Conservation (phyloP, 192 early-diverging fungal genomes). For the Coemansia sp. region DNA sequence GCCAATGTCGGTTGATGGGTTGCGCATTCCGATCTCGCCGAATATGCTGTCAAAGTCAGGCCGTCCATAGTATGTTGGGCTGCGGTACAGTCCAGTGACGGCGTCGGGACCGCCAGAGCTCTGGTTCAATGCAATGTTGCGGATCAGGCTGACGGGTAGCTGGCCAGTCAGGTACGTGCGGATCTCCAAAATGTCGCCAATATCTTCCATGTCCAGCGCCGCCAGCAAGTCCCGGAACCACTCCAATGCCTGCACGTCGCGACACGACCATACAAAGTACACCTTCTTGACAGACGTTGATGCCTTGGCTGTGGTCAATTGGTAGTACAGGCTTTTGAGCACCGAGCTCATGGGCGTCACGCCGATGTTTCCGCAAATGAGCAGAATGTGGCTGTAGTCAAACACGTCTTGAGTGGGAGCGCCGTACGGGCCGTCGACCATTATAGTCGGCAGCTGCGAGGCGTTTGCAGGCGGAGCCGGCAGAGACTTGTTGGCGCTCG, state of each 20-base stretch:
- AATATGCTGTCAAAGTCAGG: constrained; percentile 76
- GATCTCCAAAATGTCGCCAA: constrained; percentile 61
- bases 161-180: constrained; percentile 66
- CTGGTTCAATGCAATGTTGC: constrained; percentile 61
- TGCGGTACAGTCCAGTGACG: constrained; percentile 65
- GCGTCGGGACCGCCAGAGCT: constrained; percentile 62
- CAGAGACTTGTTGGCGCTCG: constrained; percentile 17
- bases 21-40: constrained; percentile 56
- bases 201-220: constrained; percentile 59
- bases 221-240: constrained; percentile 68
- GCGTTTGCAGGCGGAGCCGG: background rate
- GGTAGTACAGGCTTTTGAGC: constrained; percentile 66
- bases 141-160: constrained; percentile 59
- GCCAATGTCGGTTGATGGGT: constrained; percentile 62
- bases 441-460: constrained; percentile 56
- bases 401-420: constrained; percentile 75
- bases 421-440: constrained; percentile 83
- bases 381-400: constrained; percentile 60
- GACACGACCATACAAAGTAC: constrained; percentile 70
- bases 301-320: constrained; percentile 22
- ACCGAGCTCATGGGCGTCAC: constrained; percentile 75
- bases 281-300: constrained; percentile 30
- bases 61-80: constrained; percentile 72
- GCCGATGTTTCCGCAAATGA: constrained; percentile 71
- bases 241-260: constrained; percentile 63